Base-by-base conservation (phyloP, 805 yeast genomes). In the Pichia thaimueangensis region DNA sequence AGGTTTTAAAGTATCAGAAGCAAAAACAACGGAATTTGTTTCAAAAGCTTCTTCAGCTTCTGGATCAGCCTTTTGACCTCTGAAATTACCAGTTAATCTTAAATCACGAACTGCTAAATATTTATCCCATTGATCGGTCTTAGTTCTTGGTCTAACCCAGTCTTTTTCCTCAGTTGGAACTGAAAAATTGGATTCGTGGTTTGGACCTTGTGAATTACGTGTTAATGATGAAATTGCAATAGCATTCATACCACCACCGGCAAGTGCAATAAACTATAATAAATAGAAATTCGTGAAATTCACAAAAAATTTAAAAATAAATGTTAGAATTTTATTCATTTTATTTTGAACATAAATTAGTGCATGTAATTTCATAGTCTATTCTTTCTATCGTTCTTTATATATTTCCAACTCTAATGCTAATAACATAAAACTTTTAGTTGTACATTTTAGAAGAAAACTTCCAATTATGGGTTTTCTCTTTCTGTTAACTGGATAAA, bases 1-100 rank as follows among this genome's bases (percentile, higher is more conserved):
- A 21, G 68, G 68, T 42, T 55, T 62, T 19, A 51, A 46, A 15
- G 59, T 57, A 35, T 53, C 47, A 27, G 62, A 59, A 23, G 59
- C 63, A 47, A 62, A 63, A 21, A 52, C 60, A 34, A 69, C 63
- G 10, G 84, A 73, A 58, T 74, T 78, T n/a, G 85, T 78, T 65
- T 80, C 83, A 72, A 86, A 86, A 25, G 70, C 73, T 47, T 82
- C 89, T 30, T 88, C 87, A 4, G 94, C 95, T 31, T 72, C 64
- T 6, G 88, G 74, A 33, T 69, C 73, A 49, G 76, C 78, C 38
- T 71, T 60, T 59, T 84, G 91, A 30, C 80, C 89, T 57, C 95
- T 71, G 55, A 66, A 70, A 32, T 71, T 69, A 21, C 95, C 95
- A 10, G 95, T 86, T 55, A 86, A 67, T 50, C 91, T 70, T 57